A percentile compares a stretch with the other conserved stretches of the same genome.
Conservation (phyloP, 2,329 filamentous ascomycete genomes). For the Fusarium coffeatum region DNA sequence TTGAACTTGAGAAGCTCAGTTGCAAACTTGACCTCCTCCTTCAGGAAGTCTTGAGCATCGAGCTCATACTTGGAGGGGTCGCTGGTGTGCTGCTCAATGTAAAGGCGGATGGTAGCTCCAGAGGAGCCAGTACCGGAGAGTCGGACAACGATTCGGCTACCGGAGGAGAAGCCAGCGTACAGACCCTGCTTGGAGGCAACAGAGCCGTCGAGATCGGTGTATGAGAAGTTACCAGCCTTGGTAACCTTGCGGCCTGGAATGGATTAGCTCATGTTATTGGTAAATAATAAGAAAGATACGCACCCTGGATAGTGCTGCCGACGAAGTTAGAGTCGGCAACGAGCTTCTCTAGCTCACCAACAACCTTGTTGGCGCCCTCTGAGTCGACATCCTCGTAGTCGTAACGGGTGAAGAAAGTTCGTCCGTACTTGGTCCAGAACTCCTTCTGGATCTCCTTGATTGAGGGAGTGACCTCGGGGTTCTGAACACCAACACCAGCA, state of each 20-base stretch:
- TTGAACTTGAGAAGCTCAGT: slow-evolving; percentile 90
- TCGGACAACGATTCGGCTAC: slow-evolving; percentile 93
- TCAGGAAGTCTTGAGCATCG: slow-evolving; percentile 93
- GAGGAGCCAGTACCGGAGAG: slow-evolving; percentile 95
- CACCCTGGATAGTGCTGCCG: slow-evolving; percentile 81
- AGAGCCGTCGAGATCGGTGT: slow-evolving; percentile 98
- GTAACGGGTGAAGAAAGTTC: slow-evolving; percentile 98
- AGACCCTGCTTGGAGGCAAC: slow-evolving; percentile 96
- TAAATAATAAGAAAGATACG: slow-evolving; percentile 35
- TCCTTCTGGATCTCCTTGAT: slow-evolving; percentile 97
- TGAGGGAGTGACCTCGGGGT: slow-evolving; percentile 82
- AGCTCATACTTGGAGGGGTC: slow-evolving; percentile 81
- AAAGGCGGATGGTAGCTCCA: slow-evolving; percentile 94
- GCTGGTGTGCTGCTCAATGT: slow-evolving; percentile 94
- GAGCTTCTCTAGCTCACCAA: slow-evolving; percentile 81
- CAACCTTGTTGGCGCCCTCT: slow-evolving; percentile 90
- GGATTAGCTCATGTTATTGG: slow-evolving; percentile 36
- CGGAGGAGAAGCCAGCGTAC: slow-evolving; percentile 92
- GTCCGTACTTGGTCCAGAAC: slow-evolving; percentile 96
- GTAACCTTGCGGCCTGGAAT: slow-evolving; percentile 77
- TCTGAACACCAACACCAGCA: slow-evolving; percentile 87
- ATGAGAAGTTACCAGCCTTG: slow-evolving; percentile 95
- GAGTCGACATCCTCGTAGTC: slow-evolving; percentile 97
- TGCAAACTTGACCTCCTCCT: slow-evolving; percentile 87
- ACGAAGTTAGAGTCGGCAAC: slow-evolving; percentile 81